Evolutionary conservation across 2,329 filamentous ascomycete species (phyloP), one percentile per base, ranked within the genome.

Genomic region (Cercospora sojina): DNA sequence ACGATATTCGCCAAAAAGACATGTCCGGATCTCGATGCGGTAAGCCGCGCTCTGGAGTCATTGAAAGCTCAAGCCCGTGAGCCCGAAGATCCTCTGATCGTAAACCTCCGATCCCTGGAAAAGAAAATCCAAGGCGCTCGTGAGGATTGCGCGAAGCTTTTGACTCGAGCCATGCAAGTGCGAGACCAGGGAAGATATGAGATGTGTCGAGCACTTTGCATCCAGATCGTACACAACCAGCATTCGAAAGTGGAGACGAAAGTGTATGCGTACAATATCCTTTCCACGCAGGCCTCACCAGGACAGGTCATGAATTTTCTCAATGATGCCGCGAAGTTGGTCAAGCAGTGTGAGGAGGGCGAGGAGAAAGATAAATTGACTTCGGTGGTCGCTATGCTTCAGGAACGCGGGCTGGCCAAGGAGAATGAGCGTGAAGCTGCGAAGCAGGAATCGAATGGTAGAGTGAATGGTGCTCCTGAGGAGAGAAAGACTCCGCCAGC

Each of bases 191-290:
- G 67, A 3, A 61, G 67, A 8, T 59, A 62, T 31, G 70, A 74
- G 43, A 63, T 69, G 25, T 74, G 71, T 55, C 69, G 70, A 16
- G 70, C 60, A 10, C 57, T 70, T 1, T 74, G 72, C 53, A 55
- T 70, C 10, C 60, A 60, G 5, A 71, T 74, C 56, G 51, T 72
- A 16, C 69, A 71, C 16, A 69, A 65, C 27, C 58, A 64, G n/a
- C 59, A 70, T 55, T 65, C 69, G 3, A 68, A 73, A 29, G 51
- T 66, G 18, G 64, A 68, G 7, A 72, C 66, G 2, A 68, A 67
- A 57, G 65, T 74, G 27, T 72, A 73, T 20, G 70, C 71, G n/a
- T 72, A 68, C 62, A 72, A 72, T 51, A 71, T 74, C 35, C 64
- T 72, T 12, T 65, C 66, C 5, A 72, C 70, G 13, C 65, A 69